Conservation (phyloP, 1,284 basidiomycete species). For the Coniferiporia sulphurascens region DNA sequence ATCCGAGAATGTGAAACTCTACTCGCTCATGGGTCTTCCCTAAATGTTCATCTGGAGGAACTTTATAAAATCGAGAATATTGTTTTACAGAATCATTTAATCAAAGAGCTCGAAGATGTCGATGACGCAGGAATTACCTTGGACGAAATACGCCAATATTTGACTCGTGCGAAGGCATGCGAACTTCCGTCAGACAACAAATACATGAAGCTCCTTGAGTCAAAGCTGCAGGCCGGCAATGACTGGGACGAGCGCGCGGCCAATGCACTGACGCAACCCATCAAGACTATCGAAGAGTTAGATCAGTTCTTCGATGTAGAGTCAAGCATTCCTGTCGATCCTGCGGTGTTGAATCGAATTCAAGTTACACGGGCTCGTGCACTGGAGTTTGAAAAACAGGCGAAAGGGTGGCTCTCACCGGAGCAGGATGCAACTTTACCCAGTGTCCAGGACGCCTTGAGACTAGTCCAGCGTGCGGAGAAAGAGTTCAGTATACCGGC, state of each 20-base stretch:
- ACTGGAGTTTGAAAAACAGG: constrained; percentile 72
- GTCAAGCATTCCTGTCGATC: constrained; percentile 57
- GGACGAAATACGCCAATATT: constrained; percentile 64
- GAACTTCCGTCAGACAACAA: constrained; percentile 58
- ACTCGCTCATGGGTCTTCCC: constrained; percentile 60
- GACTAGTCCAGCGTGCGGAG: constrained; percentile 62
- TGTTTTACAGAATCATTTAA: constrained; percentile 64
- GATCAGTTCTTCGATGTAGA: constrained; percentile 61
- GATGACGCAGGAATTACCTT: constrained; percentile 49
- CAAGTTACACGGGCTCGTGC: constrained; percentile 57
- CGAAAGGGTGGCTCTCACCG: constrained; percentile 59
- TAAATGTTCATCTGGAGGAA: constrained; percentile 77
- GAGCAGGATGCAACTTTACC: constrained; percentile 51
- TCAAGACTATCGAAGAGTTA: constrained; percentile 68
- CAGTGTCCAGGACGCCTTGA: constrained; percentile 59
- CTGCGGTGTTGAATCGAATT: constrained; percentile 53
- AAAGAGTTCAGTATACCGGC: constrained; percentile 68
- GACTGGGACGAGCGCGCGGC: constrained; percentile 69
- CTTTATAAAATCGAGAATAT: constrained; percentile 72
- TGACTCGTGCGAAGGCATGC: constrained; percentile 64
- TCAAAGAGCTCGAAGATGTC: constrained; percentile 64
- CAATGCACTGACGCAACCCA: constrained; percentile 53
- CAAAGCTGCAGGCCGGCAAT: constrained; percentile 54
- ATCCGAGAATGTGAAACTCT: constrained; percentile 67
- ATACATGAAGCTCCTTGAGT: constrained; percentile 53